Percentiles rank a stretch among this genome's conserved stretches.
These are phyloP conservation scores for Fusarium sp. DNA, from an alignment of 2,329 filamentous ascomycete species.

Conservation along the genomic window DNA sequence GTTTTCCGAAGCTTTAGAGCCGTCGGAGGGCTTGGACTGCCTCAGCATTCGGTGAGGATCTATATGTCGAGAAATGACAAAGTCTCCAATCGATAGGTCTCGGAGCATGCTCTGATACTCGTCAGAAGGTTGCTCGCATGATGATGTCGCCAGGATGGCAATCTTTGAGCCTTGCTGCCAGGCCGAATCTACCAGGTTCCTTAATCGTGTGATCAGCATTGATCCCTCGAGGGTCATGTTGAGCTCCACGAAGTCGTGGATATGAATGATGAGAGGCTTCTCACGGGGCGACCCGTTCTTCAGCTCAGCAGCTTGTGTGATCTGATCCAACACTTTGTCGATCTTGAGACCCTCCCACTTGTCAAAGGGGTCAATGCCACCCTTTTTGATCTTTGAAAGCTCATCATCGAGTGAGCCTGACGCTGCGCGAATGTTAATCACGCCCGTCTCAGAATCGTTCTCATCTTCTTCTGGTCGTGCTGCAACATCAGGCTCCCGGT, in stretches of 20 bases:
- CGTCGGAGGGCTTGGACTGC: constrained; percentile 44
- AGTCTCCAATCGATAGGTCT: constrained; percentile 54
- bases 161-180: constrained; percentile 77
- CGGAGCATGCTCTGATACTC: constrained; percentile 53
- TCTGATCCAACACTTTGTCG: constrained; percentile 63
- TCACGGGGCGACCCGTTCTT: constrained; percentile 46
- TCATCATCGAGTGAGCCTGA: constrained; percentile 53
- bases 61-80: constrained; percentile 51
- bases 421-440: constrained; percentile 45
- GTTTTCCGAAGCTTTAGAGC: constrained; percentile 29
- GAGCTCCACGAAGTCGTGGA: constrained; percentile 84
- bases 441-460: constrained; percentile 47
- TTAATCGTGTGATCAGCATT: constrained; percentile 74
- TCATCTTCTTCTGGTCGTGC: constrained; percentile 47
- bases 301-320: constrained; percentile 60
- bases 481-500: constrained; percentile 56
- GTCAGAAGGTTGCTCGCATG: constrained; percentile 60
- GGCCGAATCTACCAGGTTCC: constrained; percentile 74
- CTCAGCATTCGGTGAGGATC: constrained; percentile 37
- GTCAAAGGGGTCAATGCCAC: constrained; percentile 49
- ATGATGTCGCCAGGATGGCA: constrained; percentile 81
- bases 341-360: constrained; percentile 71
- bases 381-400: constrained; percentile 54
- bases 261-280: constrained; percentile 73
- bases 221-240: constrained; percentile 73